Base-by-base conservation (phyloP, 2,329 filamentous ascomycete species). In the Metarhizium brunneum region DNA sequence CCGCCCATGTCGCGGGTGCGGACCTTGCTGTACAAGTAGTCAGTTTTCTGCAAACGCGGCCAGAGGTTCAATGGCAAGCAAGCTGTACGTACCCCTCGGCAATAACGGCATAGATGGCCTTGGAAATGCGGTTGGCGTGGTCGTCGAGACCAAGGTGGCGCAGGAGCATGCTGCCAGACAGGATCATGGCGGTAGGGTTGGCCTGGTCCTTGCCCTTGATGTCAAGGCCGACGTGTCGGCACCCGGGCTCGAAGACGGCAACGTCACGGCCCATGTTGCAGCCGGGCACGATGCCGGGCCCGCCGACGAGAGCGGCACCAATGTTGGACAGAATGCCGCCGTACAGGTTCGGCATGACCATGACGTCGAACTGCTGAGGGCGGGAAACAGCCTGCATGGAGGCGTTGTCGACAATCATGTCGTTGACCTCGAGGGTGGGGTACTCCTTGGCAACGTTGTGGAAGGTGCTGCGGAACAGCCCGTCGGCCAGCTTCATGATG, bases 371-470 rank as follows among this genome's bases (percentile, higher is more conserved):
- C 77, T 99, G 94, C 79, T 97, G 94, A 60, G 94, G 94, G 64
- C 85, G 83, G 64, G 90, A 92, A 65, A 99, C 94, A 71, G 91
- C 95, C 81, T 99, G 94, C 94, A 99, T 99, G 69, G 90, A 95
- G 69, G 94, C 94, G 76, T 99, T 99, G 80, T 99, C 94, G 76
- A 99, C 94, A 74, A 99, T 99, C 92, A 99, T 96, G 79, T 99
- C 94, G 81, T 95, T 95, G 71, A 87, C 87, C 81, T 96, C 89
- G 66, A 99, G 82, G 60, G 90, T 95, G 58, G 94, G 92, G 80
- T 94, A 99, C 74, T 96, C 90, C 80, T 95, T 88, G 63, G 91
- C 89, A 64, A 94, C 86, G 68, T 86, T 82, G 80, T 95, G 90
- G 83, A 97, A 95, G 65, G 94, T 97, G 79, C 86, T 92, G 73